phyloP scores from a whole-genome alignment of 1,139 yeast species.

The Yarrowia galli region DNA sequence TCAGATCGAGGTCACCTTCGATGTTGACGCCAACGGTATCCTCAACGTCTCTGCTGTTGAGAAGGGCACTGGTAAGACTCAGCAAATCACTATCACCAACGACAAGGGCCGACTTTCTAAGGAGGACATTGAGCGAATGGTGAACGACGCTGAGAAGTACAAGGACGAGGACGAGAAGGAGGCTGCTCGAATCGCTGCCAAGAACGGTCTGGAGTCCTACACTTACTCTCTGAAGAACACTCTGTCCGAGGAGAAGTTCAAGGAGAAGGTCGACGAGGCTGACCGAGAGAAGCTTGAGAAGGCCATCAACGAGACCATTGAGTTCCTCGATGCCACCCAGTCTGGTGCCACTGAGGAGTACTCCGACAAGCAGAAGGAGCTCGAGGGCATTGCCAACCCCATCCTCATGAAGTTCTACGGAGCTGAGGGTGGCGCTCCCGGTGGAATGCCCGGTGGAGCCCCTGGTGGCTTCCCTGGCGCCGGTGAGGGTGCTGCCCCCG shows the following conservation, averaged over 20 bases:
- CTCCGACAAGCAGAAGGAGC: constrained; percentile 90
- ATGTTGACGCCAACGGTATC: constrained; percentile 91
- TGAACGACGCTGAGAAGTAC: constrained; percentile 85
- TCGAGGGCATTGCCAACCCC: constrained; percentile 92
- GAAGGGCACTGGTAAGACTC: constrained; percentile 85
- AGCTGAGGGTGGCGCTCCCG: constrained; percentile 60
- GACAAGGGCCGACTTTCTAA: constrained; percentile 96
- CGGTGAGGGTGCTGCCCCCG: constrained; percentile 68
- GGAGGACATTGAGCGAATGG: constrained; percentile 96
- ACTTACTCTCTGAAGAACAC: constrained; percentile 89
- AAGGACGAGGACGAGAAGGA: constrained; percentile 86
- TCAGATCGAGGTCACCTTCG: constrained; percentile 92
- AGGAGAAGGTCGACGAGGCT: constrained; percentile 79
- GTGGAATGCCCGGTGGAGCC: constrained; percentile 64
- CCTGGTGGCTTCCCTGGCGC: constrained; percentile 58
- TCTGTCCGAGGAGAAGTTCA: constrained; percentile 77
- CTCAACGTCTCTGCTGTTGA: constrained; percentile 92
- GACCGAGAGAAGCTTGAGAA: constrained; percentile 80
- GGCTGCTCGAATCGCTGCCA: constrained; percentile 74
- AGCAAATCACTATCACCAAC: constrained; percentile 84
- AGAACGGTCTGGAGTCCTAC: constrained; percentile 92
- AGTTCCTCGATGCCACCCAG: constrained; percentile 88
- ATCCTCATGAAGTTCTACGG: constrained; percentile 89
- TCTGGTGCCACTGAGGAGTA: constrained; percentile 88
- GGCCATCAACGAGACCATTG: constrained; percentile 84